Evolutionary conservation across 2,329 filamentous ascomycete genomes (phyloP).

Genomic region (Botrytis galanthina): DNA sequence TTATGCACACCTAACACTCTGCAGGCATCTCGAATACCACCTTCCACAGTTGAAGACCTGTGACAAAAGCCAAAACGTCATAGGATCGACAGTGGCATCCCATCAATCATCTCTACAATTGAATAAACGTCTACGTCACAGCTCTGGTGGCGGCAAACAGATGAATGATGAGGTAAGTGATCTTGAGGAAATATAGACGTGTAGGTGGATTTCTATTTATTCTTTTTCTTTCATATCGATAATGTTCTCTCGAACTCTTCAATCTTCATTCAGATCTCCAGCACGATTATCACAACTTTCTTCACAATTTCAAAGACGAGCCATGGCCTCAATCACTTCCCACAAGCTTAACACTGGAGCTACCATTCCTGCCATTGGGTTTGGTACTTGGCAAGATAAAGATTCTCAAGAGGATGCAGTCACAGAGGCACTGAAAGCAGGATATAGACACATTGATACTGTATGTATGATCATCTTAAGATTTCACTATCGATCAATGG

Average conservation of each 20-base stretch:
- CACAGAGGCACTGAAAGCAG: conserved; percentile 43
- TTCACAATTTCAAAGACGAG: conserved; percentile 26
- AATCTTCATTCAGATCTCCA: conserved; percentile 14
- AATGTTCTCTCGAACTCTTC: conserved; percentile 12
- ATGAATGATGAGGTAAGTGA: background rate
- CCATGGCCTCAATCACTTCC: conserved; percentile 30
- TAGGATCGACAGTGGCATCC: background rate
- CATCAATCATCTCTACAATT: background rate
- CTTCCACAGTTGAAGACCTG: background rate
- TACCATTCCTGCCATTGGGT: conserved; percentile 42
- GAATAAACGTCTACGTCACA: background rate
- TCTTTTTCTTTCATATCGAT: background rate
- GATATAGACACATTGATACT: conserved; percentile 53
- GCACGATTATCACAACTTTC: conserved; percentile 16
- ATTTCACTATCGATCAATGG: background rate
- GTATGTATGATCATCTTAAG: conserved; percentile 5
- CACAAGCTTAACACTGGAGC: conserved; percentile 40
- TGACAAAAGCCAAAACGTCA: background rate
- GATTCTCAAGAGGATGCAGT: conserved; percentile 43
- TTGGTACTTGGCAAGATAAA: conserved; percentile 46
- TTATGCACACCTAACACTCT: background rate
- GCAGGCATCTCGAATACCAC: background rate
- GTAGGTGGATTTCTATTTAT: background rate
- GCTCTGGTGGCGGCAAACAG: background rate
- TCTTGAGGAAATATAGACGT: background rate